These are phyloP conservation scores for Penicillium aurantiogriseum DNA, from an alignment of 2,329 filamentous ascomycete genomes.

Conservation along the genomic window DNA sequence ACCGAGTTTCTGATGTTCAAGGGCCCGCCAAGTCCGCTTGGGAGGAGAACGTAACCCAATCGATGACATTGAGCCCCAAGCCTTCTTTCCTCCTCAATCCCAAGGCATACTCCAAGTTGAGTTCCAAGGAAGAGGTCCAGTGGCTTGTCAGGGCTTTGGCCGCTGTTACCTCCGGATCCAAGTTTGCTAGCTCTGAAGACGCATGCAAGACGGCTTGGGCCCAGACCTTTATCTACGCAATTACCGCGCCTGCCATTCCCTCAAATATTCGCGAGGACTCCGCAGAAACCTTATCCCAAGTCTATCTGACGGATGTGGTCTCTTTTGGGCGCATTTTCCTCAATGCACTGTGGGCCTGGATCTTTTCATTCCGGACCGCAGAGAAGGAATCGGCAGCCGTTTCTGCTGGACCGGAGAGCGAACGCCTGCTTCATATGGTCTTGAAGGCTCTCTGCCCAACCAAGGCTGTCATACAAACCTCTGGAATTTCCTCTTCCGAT, in stretches of 20 bases:
- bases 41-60: constrained; percentile 60
- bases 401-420: constrained; percentile 62
- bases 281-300: constrained; percentile 58
- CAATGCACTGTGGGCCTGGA: constrained; percentile 76
- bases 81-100: constrained; percentile 83
- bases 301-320: constrained; percentile 62
- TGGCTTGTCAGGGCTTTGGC: constrained; percentile 74
- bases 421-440: constrained; percentile 59
- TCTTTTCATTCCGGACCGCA: constrained; percentile 63
- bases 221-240: constrained; percentile 76
- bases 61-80: constrained; percentile 70
- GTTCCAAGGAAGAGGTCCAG: constrained; percentile 68
- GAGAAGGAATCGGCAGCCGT: constrained; percentile 75
- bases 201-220: constrained; percentile 69
- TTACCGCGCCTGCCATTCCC: constrained; percentile 63
- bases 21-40: constrained; percentile 51
- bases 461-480: constrained; percentile 24
- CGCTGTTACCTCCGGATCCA: constrained; percentile 57
- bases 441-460: constrained; percentile 47
- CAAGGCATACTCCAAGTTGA: constrained; percentile 79
- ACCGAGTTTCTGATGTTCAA: constrained; percentile 54
- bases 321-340: constrained; percentile 64
- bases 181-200: constrained; percentile 48
- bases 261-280: constrained; percentile 64
- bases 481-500: constrained; percentile 44